These are phyloP conservation scores for Clarireedia sp. DNA, from an alignment of 2,329 filamentous ascomycete genomes.

Conservation along the genomic window DNA sequence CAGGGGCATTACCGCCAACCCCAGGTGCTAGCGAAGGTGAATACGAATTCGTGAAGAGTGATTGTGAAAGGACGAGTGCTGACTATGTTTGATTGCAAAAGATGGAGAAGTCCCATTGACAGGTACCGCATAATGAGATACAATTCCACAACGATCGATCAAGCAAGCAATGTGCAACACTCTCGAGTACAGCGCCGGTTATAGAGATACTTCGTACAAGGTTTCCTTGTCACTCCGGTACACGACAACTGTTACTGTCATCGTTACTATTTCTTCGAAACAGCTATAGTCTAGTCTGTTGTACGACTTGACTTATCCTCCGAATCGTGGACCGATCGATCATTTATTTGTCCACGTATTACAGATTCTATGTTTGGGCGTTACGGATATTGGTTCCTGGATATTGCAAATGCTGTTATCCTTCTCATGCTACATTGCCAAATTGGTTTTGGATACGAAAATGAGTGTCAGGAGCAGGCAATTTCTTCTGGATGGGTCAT, in stretches of 20 bases:
- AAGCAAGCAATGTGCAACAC: too few relatives aligned
- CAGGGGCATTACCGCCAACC: slow-evolving; percentile 28
- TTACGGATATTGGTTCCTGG: slow-evolving; percentile 2
- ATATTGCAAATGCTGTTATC: background rate
- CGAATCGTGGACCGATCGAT: slow-evolving; percentile 2
- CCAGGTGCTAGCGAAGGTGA: slow-evolving; percentile 31
- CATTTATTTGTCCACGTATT: slow-evolving; percentile 4
- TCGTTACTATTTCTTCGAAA: background rate
- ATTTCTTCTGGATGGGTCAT: background rate
- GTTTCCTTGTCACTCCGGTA: too few relatives aligned
- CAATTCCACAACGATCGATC: background rate
- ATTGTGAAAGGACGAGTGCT: slow-evolving; percentile 17
- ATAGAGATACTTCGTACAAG: too few relatives aligned
- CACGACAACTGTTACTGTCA: background rate
- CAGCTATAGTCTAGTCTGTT: too few relatives aligned
- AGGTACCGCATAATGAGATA: slow-evolving; percentile 8
- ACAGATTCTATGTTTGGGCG: background rate
- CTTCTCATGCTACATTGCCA: background rate
- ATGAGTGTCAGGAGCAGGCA: slow-evolving; percentile 10
- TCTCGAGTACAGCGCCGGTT: too few relatives aligned
- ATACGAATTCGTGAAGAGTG: slow-evolving; percentile 20
- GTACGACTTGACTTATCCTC: slow-evolving; percentile 1
- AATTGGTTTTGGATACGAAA: slow-evolving; percentile 7
- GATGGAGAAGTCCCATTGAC: slow-evolving; percentile 19
- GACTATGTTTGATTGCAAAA: slow-evolving; percentile 17